Conservation (phyloP, 768 basidiomycete genomes). For the Boletellus ananiceps region DNA sequence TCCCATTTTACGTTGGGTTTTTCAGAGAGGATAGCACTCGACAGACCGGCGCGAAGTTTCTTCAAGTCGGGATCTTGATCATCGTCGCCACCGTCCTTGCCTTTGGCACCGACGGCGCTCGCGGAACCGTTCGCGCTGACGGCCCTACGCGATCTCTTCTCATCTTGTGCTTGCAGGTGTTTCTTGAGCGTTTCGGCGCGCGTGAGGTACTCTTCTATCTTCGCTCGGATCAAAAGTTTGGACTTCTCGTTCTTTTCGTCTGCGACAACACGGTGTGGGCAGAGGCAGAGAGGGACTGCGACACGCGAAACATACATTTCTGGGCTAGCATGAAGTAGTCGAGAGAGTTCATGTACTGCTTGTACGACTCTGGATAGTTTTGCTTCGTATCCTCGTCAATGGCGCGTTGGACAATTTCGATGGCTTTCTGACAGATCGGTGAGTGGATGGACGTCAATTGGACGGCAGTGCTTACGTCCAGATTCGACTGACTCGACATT, state of each 20-base stretch:
- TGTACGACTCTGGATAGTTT: constrained; percentile 93
- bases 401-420: constrained; percentile 88
- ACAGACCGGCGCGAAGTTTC: constrained; percentile 89
- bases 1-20: constrained; percentile 98
- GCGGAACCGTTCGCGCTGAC: constrained; percentile 47
- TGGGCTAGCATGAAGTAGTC: constrained; percentile 98
- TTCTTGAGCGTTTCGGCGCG: constrained; percentile 91
- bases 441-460: constrained; percentile 4
- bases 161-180: constrained; percentile 61
- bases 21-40: constrained; percentile 85
- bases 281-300: not conserved
- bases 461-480: constrained; percentile 39
- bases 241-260: constrained; percentile 94
- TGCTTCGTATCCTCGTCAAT: constrained; percentile 91
- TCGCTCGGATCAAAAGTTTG: constrained; percentile 76
- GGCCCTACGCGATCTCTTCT: constrained; percentile 48
- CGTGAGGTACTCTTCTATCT: constrained; percentile 87
- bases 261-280: constrained; percentile 6
- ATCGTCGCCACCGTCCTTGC: constrained; percentile 50
- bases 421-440: constrained; percentile 54
- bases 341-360: constrained; percentile 88
- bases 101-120: constrained; percentile 41
- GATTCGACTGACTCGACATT: constrained; percentile 43
- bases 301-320: constrained; percentile 54
- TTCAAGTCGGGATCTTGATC: constrained; percentile 90